phyloP scores from a whole-genome alignment of 352 stramenopile genomes.

The Phytophthora lateralis region DNA sequence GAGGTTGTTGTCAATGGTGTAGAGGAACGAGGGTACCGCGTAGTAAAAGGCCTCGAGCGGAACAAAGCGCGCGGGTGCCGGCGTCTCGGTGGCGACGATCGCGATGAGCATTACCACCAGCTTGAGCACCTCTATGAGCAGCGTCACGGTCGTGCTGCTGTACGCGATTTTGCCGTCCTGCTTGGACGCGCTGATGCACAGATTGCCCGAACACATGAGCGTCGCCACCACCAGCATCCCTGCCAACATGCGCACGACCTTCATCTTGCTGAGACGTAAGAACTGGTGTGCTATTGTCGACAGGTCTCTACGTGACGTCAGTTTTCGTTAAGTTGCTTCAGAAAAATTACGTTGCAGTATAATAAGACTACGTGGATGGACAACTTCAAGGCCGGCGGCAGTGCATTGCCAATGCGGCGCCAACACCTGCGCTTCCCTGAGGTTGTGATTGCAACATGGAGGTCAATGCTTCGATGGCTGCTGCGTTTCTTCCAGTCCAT shows the following conservation, averaged over 20 bases:
- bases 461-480: too few relatives aligned
- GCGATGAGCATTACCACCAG: conserved; percentile 51
- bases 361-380: background rate
- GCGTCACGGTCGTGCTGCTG: conserved; percentile 83
- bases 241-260: conserved; percentile 53
- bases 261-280: conserved; percentile 14
- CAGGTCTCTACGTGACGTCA: conserved; percentile 29
- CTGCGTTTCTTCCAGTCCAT: too few relatives aligned
- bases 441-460: too few relatives aligned
- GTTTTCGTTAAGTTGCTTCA: background rate
- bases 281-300: background rate
- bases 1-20: conserved; percentile 90
- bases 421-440: too few relatives aligned
- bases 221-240: conserved; percentile 69
- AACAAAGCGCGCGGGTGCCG: conserved; percentile 48
- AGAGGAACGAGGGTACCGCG: conserved; percentile 83
- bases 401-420: too few relatives aligned
- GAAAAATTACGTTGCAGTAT: too few relatives aligned
- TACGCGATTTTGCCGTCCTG: conserved; percentile 75
- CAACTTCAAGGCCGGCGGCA: conserved; percentile 28
- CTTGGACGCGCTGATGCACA: conserved; percentile 89
- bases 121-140: conserved; percentile 88
- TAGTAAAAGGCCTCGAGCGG: conserved; percentile 71
- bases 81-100: conserved; percentile 49
- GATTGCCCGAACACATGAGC: conserved; percentile 81